Base-by-base conservation (phyloP, 768 basidiomycete species). In the Hirschioporus abietinus region DNA sequence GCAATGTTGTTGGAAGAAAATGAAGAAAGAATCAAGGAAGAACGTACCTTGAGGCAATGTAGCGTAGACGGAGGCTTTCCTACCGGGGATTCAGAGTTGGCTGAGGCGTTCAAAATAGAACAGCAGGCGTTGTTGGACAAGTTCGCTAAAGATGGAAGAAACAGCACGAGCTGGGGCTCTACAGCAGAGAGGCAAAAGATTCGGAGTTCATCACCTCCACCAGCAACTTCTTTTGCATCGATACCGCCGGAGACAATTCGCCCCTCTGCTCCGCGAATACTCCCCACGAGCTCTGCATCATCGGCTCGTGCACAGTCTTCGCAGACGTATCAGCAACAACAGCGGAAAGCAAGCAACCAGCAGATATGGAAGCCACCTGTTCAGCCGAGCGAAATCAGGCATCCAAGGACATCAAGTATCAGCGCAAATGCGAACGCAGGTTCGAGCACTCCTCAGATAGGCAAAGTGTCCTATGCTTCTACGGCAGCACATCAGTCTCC, bases 31-130 rank as follows among this genome's bases (percentile, higher is more conserved):
- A 72, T 88, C 42, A 78, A 78, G 36, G 76, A 80, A 9, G 86
- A 87, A 69, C 78, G 84, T 4, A 76, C 81, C 71, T 80, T 84
- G 65, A 78, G 83, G n/a, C 76, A 78, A 1, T 84, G 83, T 84
- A 78, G 79, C 10, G 73, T 80, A 6, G 82, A 82, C 26, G 72
- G 74, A 25, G 74, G 70, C 59, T 66, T 76, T 12, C 42, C 42
- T 52, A 52, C 42, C 42, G 42, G 42, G 12, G 77, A 78, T 69
- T 69, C 26, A 12, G 75, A 68, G 18, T 79, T 76, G 75, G 74
- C 74, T 25, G 76, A 75, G 66, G 72, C 67, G 25, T 73, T 78
- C 70, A 74, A 73, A 65, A 72, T 71, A 70, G 74, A 80, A 64
- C 80, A 81, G 66, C 76, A 80, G 68, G 78, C 79, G 17, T 83